These are phyloP conservation scores for Pyrenochaeta sp. DNA, from an alignment of 2,329 filamentous ascomycete genomes.

Conservation along the genomic window DNA sequence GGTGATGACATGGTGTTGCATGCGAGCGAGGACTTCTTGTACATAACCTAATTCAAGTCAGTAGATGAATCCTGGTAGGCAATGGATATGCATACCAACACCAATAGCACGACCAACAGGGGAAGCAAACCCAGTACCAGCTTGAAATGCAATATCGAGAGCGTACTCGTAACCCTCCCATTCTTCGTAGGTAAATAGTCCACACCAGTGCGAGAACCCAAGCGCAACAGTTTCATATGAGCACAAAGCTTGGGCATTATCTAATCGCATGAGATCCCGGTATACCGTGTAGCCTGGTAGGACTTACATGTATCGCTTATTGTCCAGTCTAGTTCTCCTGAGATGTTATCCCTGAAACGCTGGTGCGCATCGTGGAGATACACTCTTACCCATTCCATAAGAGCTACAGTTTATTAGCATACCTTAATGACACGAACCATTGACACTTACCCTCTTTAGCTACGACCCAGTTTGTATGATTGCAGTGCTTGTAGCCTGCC, in stretches of 20 bases:
- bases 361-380: slow-evolving; percentile 72
- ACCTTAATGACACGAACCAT: background rate
- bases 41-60: slow-evolving; percentile 55
- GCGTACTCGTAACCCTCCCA: slow-evolving; percentile 78
- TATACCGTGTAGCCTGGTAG: background rate
- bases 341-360: slow-evolving; percentile 65
- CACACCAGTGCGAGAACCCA: slow-evolving; percentile 77
- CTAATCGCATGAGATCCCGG: slow-evolving; percentile 42
- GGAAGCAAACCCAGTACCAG: slow-evolving; percentile 68
- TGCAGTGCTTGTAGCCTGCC: slow-evolving; percentile 72
- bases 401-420: slow-evolving; percentile 55
- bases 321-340: slow-evolving; percentile 46
- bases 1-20: slow-evolving; percentile 68
- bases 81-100: slow-evolving; percentile 58
- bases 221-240: slow-evolving; percentile 81
- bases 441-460: slow-evolving; percentile 57
- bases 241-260: slow-evolving; percentile 76
- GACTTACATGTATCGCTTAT: slow-evolving; percentile 42
- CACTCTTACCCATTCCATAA: slow-evolving; percentile 66
- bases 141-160: slow-evolving; percentile 72
- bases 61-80: background rate
- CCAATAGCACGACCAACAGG: slow-evolving; percentile 76
- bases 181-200: slow-evolving; percentile 77
- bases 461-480: slow-evolving; percentile 62
- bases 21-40: slow-evolving; percentile 74